Evolutionary conservation across 495 filamentous ascomycete species (phyloP).

Genomic region (Aspergillus cavernicola): DNA sequence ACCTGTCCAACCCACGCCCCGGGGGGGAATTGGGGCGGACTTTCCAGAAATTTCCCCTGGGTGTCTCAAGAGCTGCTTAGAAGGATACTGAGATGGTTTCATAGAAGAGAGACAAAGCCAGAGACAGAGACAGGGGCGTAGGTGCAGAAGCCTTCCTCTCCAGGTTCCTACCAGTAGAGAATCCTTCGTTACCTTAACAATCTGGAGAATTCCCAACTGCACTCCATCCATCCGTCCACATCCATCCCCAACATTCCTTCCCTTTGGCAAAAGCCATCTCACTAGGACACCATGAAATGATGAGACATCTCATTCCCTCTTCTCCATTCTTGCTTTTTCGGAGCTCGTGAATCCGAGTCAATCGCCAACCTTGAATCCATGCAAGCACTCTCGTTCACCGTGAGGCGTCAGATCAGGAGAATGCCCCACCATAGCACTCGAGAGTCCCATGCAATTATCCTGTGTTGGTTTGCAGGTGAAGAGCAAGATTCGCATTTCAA

Average conservation of each 20-base stretch:
- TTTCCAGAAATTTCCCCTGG: background rate
- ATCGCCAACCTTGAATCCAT: constrained; percentile 1
- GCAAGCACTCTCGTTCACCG: constrained; percentile 5
- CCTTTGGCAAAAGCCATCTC: background rate
- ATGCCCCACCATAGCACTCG: constrained; percentile 1
- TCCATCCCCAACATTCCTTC: constrained; percentile 7
- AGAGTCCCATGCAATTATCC: constrained; percentile 2
- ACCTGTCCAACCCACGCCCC: background rate
- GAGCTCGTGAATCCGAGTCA: background rate
- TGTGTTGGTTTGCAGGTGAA: constrained; percentile 1
- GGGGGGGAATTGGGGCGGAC: background rate
- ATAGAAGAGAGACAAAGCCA: background rate
- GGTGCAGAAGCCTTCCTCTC: background rate
- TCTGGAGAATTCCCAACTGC: background rate
- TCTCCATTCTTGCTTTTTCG: constrained; percentile 10
- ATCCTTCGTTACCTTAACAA: constrained; percentile 1
- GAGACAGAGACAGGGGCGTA: background rate
- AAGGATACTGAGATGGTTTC: background rate
- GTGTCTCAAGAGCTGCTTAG: background rate
- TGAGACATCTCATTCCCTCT: background rate
- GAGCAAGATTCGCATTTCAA: background rate
- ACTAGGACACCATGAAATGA: background rate
- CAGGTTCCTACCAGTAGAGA: too few relatives aligned
- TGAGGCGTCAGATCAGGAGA: background rate
- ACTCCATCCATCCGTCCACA: background rate